A percentile compares a stretch with the other conserved stretches of the same genome.
phyloP scores from a whole-genome alignment of 768 basidiomycete species.

The Mycena crocata region DNA sequence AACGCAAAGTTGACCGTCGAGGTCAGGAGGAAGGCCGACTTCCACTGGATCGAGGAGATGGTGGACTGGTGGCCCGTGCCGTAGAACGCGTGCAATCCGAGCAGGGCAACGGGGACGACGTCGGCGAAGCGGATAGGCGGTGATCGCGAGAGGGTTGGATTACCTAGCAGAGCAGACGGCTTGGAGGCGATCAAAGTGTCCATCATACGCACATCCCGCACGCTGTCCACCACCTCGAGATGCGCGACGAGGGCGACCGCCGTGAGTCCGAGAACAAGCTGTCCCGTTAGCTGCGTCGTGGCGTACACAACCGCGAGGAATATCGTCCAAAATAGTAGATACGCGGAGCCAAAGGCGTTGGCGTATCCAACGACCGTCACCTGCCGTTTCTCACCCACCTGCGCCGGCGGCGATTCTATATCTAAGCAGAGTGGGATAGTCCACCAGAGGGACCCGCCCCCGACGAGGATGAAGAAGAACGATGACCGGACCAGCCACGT shows the following conservation, averaged over 20 bases:
- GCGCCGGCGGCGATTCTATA: conserved; percentile 41
- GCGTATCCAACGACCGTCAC: conserved; percentile 84
- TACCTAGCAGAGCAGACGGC: conserved; percentile 56
- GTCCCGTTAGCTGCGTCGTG: conserved; percentile 83
- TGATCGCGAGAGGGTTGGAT: conserved; percentile 44
- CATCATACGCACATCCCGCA: conserved; percentile 75
- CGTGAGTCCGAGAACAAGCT: conserved; percentile 76
- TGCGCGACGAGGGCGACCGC: conserved; percentile 77
- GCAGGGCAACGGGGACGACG: conserved; percentile 76
- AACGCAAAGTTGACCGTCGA: conserved; percentile 76
- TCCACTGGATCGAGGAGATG: conserved; percentile 94
- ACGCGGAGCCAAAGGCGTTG: conserved; percentile 91
- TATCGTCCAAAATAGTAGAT: conserved; percentile 84
- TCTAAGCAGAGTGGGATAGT: conserved; percentile 79
- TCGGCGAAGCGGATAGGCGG: conserved; percentile 71
- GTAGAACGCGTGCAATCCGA: conserved; percentile 84
- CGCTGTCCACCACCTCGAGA: conserved; percentile 85
- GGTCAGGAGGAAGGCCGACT: conserved; percentile 87
- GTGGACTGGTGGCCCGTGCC: conserved; percentile 93
- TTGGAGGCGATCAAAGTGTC: conserved; percentile 61
- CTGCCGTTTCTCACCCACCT: conserved; percentile 49
- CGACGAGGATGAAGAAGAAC: conserved; percentile 62
- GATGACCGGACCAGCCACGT: conserved; percentile 72
- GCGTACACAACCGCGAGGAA: conserved; percentile 71
- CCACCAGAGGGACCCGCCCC: conserved; percentile 77